These are phyloP conservation scores for Boletus sp. DNA, from an alignment of 1,284 basidiomycete species.

Conservation along the genomic window DNA sequence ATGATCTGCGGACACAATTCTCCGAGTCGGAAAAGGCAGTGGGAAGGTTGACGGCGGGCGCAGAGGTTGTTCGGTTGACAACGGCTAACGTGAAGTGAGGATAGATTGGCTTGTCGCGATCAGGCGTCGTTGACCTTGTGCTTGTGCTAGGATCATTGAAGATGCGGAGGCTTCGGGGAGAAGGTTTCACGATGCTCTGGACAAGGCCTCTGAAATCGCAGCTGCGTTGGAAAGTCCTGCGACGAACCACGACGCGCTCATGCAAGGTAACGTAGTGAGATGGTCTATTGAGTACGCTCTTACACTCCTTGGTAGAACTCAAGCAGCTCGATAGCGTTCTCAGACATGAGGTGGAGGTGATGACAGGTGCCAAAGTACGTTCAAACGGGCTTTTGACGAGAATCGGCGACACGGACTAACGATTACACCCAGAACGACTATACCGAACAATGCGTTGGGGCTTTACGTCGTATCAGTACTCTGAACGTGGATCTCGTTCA, in stretches of 20 bases:
- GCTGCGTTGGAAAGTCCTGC: slow-evolving; percentile 54
- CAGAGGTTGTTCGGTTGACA: slow-evolving; percentile 53
- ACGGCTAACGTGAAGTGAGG: slow-evolving; percentile 50
- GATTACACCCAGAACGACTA: slow-evolving; percentile 61
- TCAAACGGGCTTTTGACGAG: neutral
- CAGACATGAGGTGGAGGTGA: slow-evolving; percentile 54
- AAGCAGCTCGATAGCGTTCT: slow-evolving; percentile 57
- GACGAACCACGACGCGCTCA: slow-evolving; percentile 46
- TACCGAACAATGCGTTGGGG: slow-evolving; percentile 64
- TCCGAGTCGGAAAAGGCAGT: slow-evolving; percentile 53
- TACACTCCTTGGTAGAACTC: slow-evolving; percentile 45
- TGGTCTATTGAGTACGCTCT: neutral
- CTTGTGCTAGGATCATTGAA: slow-evolving; percentile 46
- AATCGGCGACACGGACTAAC: neutral
- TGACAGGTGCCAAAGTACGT: slow-evolving; percentile 58
- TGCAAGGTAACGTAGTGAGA: slow-evolving; percentile 47
- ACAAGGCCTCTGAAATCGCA: slow-evolving; percentile 53
- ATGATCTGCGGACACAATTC: slow-evolving; percentile 54
- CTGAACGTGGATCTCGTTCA: slow-evolving; percentile 75
- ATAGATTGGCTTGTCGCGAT: neutral
- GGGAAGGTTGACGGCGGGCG: slow-evolving; percentile 50
- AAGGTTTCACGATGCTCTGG: slow-evolving; percentile 54
- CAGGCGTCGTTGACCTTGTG: slow-evolving; percentile 10
- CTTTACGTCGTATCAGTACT: slow-evolving; percentile 66
- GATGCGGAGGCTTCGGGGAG: slow-evolving; percentile 54